Evolutionary conservation across 2,329 filamentous ascomycete genomes (phyloP), one percentile per base, ranked within the genome.

Genomic region (Lojkania enalia): DNA sequence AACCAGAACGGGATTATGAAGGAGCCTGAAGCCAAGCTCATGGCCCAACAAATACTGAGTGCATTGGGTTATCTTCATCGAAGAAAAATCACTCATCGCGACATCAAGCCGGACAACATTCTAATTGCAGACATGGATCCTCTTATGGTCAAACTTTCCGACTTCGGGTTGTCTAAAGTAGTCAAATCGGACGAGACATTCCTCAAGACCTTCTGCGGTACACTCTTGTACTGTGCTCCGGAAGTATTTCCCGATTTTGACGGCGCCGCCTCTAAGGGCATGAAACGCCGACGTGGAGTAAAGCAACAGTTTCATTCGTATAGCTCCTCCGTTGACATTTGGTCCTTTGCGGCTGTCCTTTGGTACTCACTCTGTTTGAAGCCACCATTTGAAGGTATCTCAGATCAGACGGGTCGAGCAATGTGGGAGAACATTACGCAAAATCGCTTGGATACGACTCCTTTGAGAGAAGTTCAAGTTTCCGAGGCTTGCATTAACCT

Each of bases 31-130:
- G 86, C 84, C n/a, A 84, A 86, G 66, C 75, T 75, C 4, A 87
- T 96, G 68, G 82, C 90, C 1, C 67, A 73, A 15, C 90, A 95
- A 66, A 81, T 97, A 25, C 74, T 96, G 32, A 82, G 86, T 55
- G 92, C 92, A 2, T 74, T 99, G 40, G 84, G 83, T 20, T 96
- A 99, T 66, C 77, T 99, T 6, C 94, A 99, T 68, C 76, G 79
- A 41, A 86, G 87, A 59, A 90, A 87, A 63, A 96, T 99, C 58
- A 97, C 92, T 0, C 94, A 99, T 71, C 87, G 94, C n/a, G 94
- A 99, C 69, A 90, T 99, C 63, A 99, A 99, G 66, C 94, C 94
- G 0, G 94, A 99, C 75, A 99, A 99, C 62, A 96, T 99, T 49
- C 77, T 99, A 30, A 88, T 97, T 55, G 78, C 84, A 9, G 85